Conservation (phyloP, 83 land plant species). For the Picea abies region DNA sequence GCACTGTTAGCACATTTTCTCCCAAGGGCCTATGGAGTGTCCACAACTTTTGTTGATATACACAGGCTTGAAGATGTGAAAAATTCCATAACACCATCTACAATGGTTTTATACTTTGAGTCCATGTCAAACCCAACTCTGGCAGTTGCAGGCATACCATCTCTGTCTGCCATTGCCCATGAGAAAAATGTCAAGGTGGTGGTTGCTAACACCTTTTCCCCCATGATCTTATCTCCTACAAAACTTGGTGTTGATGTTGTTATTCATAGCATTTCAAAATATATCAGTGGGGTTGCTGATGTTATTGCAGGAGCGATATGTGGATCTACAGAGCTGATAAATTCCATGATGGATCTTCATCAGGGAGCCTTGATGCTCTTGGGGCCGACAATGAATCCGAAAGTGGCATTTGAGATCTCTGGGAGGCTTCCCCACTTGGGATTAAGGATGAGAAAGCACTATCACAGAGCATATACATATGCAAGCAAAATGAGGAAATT, state of each 20-base stretch:
- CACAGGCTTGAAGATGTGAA: constrained; percentile 39
- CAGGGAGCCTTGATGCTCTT: too few relatives aligned
- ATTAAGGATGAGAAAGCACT: constrained; percentile 88
- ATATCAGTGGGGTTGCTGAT: too few relatives aligned
- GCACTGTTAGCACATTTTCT: constrained; percentile 81
- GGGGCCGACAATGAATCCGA: too few relatives aligned
- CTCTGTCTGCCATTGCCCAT: constrained; percentile 60
- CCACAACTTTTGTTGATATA: constrained; percentile 78
- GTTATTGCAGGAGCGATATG: constrained; percentile 94
- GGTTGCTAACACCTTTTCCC: too few relatives aligned
- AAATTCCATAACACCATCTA: constrained; percentile 51
- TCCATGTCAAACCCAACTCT: constrained; percentile 82
- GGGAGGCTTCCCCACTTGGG: too few relatives aligned
- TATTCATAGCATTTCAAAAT: too few relatives aligned
- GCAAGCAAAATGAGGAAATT: constrained; percentile 70
- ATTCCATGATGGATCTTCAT: constrained; percentile 97
- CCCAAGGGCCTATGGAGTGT: constrained; percentile 65
- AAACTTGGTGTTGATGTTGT: too few relatives aligned
- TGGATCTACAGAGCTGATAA: constrained; percentile 80
- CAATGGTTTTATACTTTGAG: constrained; percentile 81
- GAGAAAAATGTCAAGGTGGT: too few relatives aligned
- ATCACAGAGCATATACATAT: constrained; percentile 57
- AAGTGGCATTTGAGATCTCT: too few relatives aligned
- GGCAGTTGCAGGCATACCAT: constrained; percentile 76
- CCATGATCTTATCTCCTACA: too few relatives aligned